Evolutionary conservation across 2,329 filamentous ascomycete genomes (phyloP), one percentile per base, ranked within the genome.

Genomic region (Phyllosticta capitalensis): DNA sequence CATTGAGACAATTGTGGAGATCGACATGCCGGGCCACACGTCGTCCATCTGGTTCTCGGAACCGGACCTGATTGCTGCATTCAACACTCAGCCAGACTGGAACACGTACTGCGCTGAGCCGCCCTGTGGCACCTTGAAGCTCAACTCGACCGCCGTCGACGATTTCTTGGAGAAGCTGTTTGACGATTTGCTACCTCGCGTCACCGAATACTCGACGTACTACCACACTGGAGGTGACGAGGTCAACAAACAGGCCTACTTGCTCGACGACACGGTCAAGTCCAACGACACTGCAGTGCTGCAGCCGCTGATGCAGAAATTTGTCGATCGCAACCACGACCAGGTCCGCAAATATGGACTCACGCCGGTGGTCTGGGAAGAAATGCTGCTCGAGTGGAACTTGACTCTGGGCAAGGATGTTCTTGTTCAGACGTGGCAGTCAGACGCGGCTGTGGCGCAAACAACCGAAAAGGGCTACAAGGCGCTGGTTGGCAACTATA

Each of bases 211-310:
- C 9, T 80, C 86, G 2, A 76, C 83, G 6, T 83, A 92, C 74
- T 95, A 92, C 77, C 90, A 95, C 74, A 88, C 88, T 0, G 91
- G 91, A 52, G 91, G 91, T 58, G 91, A 95, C 67, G 91, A 95
- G 76, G 84, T 95, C 62, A 92, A 94, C 14, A 77, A 79, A 45
- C 74, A 71, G 3, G 83, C 86, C 56, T 92, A 90, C 68, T 77
- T 77, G 49, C 80, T 92, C 10, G 90, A 95, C 69, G 82, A 86
- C 56, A 87, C 83, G 0, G 84, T 95, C 45, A 72, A 79, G 5
- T 88, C 85, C 30, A 90, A 87, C 69, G 76, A 84, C 58, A 76
- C 79, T 0, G 72, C 76, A 1, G 80, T 92, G 14, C 76, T 95
- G 45, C 80, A 83, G 67, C 89, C 90, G 1, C 79, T 94, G 21